phyloP scores from a whole-genome alignment of 768 basidiomycete genomes.

The Astraeus odoratus region DNA sequence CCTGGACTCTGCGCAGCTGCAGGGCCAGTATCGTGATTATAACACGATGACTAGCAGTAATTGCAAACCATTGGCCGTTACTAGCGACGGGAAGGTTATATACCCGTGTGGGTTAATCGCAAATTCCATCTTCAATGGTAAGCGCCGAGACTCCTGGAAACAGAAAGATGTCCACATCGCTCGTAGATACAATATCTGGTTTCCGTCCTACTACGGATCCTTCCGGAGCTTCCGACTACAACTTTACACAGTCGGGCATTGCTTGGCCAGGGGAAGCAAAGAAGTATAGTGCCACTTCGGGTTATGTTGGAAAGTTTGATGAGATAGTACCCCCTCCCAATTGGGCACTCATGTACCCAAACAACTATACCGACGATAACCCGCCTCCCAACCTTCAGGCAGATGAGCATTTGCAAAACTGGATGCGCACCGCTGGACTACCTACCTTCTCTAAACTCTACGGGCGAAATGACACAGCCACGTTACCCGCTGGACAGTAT shows the following conservation, averaged over 20 bases:
- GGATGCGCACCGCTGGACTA: conserved; percentile 98
- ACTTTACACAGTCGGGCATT: conserved; percentile 72
- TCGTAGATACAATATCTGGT: conserved; percentile 69
- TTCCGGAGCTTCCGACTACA: conserved; percentile 46
- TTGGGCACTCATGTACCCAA: conserved; percentile 69
- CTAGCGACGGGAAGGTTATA: conserved; percentile 45
- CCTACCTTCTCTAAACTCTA: conserved; percentile 97
- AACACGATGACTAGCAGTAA: conserved; percentile 56
- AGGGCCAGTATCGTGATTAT: conserved; percentile 54
- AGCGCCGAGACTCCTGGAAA: conserved; percentile 11
- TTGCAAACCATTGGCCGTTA: conserved; percentile 80
- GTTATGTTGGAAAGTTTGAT: conserved; percentile 47
- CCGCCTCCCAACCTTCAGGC: conserved; percentile 64
- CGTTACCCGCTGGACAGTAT: conserved; percentile 69
- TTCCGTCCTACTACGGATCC: conserved; percentile 42
- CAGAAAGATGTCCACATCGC: background rate
- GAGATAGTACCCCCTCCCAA: conserved; percentile 90
- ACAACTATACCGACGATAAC: conserved; percentile 58
- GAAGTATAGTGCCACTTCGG: conserved; percentile 65
- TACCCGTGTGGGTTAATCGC: conserved; percentile 98
- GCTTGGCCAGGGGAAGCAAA: conserved; percentile 95
- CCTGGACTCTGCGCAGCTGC: conserved; percentile 76
- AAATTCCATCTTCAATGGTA: conserved; percentile 94
- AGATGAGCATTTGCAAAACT: conserved; percentile 97
- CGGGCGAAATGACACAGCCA: conserved; percentile 78